Conservation (phyloP, 352 stramenopile species). For the Peronospora farinosa region DNA sequence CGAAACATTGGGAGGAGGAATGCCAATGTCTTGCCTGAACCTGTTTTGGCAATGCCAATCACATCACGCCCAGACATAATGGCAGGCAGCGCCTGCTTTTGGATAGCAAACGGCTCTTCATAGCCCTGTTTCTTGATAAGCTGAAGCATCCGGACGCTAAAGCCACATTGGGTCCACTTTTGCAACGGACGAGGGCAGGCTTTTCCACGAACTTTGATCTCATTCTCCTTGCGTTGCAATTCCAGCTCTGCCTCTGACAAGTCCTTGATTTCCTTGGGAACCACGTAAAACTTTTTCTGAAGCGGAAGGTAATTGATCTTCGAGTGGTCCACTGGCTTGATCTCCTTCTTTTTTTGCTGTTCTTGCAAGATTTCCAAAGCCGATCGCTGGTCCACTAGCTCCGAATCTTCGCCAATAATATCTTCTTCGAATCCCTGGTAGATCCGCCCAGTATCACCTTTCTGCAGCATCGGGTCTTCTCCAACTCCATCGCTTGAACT, state of each 20-base stretch:
- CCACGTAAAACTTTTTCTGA: slow-evolving; percentile 98
- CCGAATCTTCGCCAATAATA: slow-evolving; percentile 72
- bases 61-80: slow-evolving; percentile 99
- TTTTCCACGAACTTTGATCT: slow-evolving; percentile 97
- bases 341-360: slow-evolving; percentile 89
- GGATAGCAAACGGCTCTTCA: slow-evolving; percentile 94
- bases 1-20: slow-evolving; percentile 91
- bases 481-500: slow-evolving; percentile 1
- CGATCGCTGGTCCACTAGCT: slow-evolving; percentile 68
- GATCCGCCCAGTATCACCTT: slow-evolving; percentile 67
- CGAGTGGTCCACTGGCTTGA: slow-evolving; percentile 95
- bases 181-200: slow-evolving; percentile 92
- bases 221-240: slow-evolving; percentile 74
- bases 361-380: slow-evolving; percentile 89
- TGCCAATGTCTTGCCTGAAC: slow-evolving; percentile 88
- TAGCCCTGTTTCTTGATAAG: slow-evolving; percentile 93
- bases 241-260: slow-evolving; percentile 86
- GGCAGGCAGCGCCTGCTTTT: slow-evolving; percentile 93
- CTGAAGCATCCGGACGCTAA: slow-evolving; percentile 93
- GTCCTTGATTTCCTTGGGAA: slow-evolving; percentile 89
- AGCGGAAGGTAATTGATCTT: slow-evolving; percentile 95
- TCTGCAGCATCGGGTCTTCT: slow-evolving; percentile 30
- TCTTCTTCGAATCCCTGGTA: slow-evolving; percentile 85
- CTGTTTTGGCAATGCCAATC: slow-evolving; percentile 99
- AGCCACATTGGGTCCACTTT: slow-evolving; percentile 96